These are phyloP conservation scores for Pestalotiopsis sp. DNA, from an alignment of 2,329 filamentous ascomycete genomes.

Conservation along the genomic window DNA sequence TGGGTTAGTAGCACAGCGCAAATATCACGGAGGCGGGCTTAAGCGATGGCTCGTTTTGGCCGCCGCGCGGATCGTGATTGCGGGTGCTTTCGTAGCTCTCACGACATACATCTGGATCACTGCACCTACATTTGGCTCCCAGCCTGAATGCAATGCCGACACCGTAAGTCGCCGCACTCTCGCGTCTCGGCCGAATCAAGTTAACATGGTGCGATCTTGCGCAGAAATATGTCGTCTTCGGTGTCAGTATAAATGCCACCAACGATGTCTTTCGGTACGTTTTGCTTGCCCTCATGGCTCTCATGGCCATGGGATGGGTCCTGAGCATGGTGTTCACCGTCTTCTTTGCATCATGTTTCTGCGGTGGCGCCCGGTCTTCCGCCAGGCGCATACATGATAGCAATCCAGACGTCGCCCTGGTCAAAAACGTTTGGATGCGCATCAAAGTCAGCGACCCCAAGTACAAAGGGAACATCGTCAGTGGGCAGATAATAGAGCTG, in stretches of 20 bases:
- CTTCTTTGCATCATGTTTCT: conserved; percentile 5
- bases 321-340: conserved; percentile 9
- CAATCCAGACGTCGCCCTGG: conserved; percentile 1
- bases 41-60: conserved; percentile 5
- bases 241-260: conserved; percentile 16
- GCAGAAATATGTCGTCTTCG: conserved; percentile 19
- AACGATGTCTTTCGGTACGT: conserved; percentile 10
- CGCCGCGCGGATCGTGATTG: conserved; percentile 6
- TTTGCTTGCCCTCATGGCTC: conserved; percentile 9
- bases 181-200: neutral
- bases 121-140: conserved; percentile 19
- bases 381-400: neutral
- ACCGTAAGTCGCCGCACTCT: conserved; percentile 7
- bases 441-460: neutral
- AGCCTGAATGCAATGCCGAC: conserved; percentile 19
- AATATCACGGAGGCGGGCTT: conserved; percentile 13
- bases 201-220: neutral
- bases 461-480: neutral
- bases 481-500: neutral
- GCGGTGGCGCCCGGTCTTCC: neutral
- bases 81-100: conserved; percentile 18
- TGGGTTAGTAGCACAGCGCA: conserved; percentile 16
- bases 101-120: conserved; percentile 19
- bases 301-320: conserved; percentile 5
- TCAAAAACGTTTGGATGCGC: conserved; percentile 2